Evolutionary conservation across 768 basidiomycete species (phyloP), one percentile per base, ranked within the genome.

Genomic region (Stropharia rugosoannulata): DNA sequence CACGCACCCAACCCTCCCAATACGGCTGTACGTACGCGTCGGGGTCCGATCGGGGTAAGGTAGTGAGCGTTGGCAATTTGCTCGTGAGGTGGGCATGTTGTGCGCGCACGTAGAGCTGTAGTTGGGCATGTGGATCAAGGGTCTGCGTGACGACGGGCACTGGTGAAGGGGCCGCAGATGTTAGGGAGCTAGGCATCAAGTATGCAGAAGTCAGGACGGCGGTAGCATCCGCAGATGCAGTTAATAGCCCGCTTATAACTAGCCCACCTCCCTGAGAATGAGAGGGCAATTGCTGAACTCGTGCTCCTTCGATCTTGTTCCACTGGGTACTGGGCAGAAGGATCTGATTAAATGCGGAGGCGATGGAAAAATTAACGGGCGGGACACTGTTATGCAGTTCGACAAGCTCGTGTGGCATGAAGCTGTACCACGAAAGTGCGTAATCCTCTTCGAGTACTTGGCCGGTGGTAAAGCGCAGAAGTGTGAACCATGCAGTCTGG

Each of bases 391-490:
- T 62, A 48, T 92, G 88, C 15, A 92, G 66, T 62, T 92, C 90
- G 18, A 92, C 75, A 2, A 92, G 76, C 60, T 91, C 90, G 59
- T 83, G 74, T 0, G 85, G 79, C 6, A 74, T 70, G 18, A 90
- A 62, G 39, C 79, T 72, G 62, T 89, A 89, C 79, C 83, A 86
- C 0, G 78, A 70, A 1, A 79, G 64, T 9, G 73, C 58, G 43
- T 79, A 80, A 18, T 86, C 83, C 63, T 90, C 88, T 62, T 91
- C 85, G 29, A 91, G 78, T 12, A 87, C 69, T 59, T 87, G 79
- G 3, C 87, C 86, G 0, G 88, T 88, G 2, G 87, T 81, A 62
- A 85, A 90, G 1, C 84, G 80, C 15, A 89, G 64, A 11, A 90
- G 73, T 0, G 78, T 76, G 66, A 81, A 66, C 10, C 50, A 41